Evolutionary conservation across 495 filamentous ascomycete species (phyloP).

Genomic region (Hypoxylon subgilvum): DNA sequence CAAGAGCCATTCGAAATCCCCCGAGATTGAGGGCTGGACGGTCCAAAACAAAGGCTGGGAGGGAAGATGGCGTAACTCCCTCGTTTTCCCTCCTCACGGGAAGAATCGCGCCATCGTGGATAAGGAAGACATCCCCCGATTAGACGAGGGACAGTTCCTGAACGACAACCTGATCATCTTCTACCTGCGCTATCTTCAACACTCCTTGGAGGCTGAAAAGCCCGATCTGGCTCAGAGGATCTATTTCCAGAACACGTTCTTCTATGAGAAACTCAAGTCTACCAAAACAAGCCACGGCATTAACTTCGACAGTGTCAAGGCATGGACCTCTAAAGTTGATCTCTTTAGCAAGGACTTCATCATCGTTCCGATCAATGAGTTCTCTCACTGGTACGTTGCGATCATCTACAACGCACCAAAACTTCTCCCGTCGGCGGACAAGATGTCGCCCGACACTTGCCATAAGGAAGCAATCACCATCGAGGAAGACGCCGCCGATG

Average conservation of each 20-base stretch:
- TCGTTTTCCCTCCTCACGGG: slow-evolving; percentile 73
- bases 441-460: slow-evolving; percentile 30
- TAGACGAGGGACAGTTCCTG: slow-evolving; percentile 83
- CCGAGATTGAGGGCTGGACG: slow-evolving; percentile 49
- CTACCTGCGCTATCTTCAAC: slow-evolving; percentile 78
- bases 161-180: slow-evolving; percentile 93
- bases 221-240: slow-evolving; percentile 66
- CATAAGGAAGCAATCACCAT: slow-evolving; percentile 24
- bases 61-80: slow-evolving; percentile 58
- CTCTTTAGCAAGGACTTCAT: slow-evolving; percentile 87
- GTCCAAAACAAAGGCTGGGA: slow-evolving; percentile 50
- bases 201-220: slow-evolving; percentile 61
- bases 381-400: slow-evolving; percentile 89
- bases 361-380: slow-evolving; percentile 88
- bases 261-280: slow-evolving; percentile 74
- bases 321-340: slow-evolving; percentile 88
- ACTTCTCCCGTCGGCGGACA: slow-evolving; percentile 47
- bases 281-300: slow-evolving; percentile 61
- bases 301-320: slow-evolving; percentile 81
- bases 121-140: slow-evolving; percentile 75
- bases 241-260: slow-evolving; percentile 92
- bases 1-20: slow-evolving; percentile 5
- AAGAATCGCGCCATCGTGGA: slow-evolving; percentile 77
- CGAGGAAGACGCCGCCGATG: slow-evolving; percentile 13
- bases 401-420: slow-evolving; percentile 89